Evolutionary conservation across 2,329 filamentous ascomycete species (phyloP).

Genomic region (Colletotrichum sp.): DNA sequence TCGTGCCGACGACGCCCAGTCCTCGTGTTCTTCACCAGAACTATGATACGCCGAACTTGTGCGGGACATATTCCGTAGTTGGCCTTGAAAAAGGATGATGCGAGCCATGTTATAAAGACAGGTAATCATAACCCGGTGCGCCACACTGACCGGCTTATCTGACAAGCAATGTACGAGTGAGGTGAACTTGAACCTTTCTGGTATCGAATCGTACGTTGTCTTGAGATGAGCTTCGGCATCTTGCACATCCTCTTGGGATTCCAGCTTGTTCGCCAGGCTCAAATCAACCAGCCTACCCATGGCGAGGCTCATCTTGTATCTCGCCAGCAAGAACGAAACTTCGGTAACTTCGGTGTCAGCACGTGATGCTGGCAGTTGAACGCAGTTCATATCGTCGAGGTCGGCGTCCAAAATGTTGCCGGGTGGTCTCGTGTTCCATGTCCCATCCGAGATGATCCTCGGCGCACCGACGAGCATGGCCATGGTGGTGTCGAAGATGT

Average conservation of each 20-base stretch:
- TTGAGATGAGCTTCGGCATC: too few species aligned
- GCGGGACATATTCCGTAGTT: too few species aligned
- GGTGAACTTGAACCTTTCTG: fast-evolving
- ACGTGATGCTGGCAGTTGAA: not conserved
- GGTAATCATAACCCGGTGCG: not conserved
- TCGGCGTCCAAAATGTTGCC: not conserved
- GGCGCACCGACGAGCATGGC: not conserved
- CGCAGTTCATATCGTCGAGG: fast-evolving
- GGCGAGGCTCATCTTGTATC: not conserved
- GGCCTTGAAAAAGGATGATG: fast-evolving
- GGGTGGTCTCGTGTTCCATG: not conserved
- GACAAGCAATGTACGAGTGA: not conserved
- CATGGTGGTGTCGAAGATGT: fast-evolving
- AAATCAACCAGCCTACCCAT: not conserved
- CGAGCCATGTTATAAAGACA: not conserved
- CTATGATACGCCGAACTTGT: too few species aligned
- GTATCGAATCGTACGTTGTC: not conserved
- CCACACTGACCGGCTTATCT: not conserved
- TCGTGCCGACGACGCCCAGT: fast-evolving
- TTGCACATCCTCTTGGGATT: too few species aligned
- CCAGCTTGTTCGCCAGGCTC: fast-evolving
- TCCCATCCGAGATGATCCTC: not conserved
- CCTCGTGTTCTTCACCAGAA: too few species aligned
- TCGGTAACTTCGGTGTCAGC: fast-evolving
- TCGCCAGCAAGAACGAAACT: fast-evolving